Base-by-base conservation (phyloP, 2,329 filamentous ascomycete genomes). In the Colletotrichum phormii region DNA sequence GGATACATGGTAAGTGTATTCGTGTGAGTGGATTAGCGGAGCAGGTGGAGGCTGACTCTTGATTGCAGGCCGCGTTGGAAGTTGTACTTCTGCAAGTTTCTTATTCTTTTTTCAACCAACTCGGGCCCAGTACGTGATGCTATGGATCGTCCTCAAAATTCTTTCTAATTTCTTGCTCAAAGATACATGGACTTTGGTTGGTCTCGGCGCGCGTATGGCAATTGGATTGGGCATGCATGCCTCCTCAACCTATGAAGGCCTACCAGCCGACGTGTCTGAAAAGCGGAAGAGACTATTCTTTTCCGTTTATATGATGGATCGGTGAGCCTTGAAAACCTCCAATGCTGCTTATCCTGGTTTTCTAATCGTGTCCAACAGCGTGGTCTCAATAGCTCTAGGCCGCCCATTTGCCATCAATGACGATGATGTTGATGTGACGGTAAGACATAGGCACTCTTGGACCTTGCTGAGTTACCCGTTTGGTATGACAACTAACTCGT, bases 281-380 rank as follows among this genome's bases (percentile, higher is more conserved):
- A 77, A 80, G 49, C 80, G 83, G 7, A 86, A 86, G 60, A 80
- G 85, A 2, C 73, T 86, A 1, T 86, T 86, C 75, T 86, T 84
- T 54, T 85, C 83, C 1, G 77, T 87, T 5, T 87, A 86, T 60
- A 86, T 86, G 84, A 86, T 86, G 85, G 85, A 87, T 76, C 82
- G 81, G 80, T 81, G 73, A 65, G 74, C 62, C 4, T 18, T 22
- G 7, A 2, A 11, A 18, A 49, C n/a, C 18, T 3, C 7, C 8
- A 11, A n/a, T 64, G 9, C 13, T 7, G 12, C 29, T 37, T 24
- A 3, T 15, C 5, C 18, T 7, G 11, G 6, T 26, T 2, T 24
- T 18, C 61, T 63, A 35, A 63, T 5, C n/a, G 3, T 13, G 12
- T 46, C 24, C 51, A 83, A 84, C 1, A 80, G 86, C 1, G 84